A percentile compares a stretch with the other conserved stretches of the same genome.
Evolutionary conservation across 176 grass and related monocot species (phyloP).

Genomic region (Hordeum marinum): DNA sequence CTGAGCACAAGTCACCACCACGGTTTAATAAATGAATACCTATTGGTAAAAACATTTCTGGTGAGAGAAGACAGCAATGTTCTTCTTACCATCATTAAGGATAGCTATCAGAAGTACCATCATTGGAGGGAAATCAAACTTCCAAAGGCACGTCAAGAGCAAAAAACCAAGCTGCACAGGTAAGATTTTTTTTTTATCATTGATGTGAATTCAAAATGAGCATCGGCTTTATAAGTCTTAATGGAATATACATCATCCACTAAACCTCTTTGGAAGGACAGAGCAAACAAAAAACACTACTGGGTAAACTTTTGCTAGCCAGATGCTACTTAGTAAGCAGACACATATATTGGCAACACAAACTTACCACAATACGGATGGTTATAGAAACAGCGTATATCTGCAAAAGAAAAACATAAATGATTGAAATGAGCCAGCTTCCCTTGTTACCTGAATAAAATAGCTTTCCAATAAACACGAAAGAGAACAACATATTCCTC

Average conservation of each 20-base stretch:
- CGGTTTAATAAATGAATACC: neutral
- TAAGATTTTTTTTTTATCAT: neutral
- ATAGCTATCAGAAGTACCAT: slow-evolving; percentile 63
- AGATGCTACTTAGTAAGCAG: neutral
- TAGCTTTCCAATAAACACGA: slow-evolving; percentile 1
- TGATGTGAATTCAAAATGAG: slow-evolving; percentile 9
- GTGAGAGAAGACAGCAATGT: neutral
- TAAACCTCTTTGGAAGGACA: neutral
- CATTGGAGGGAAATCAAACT: slow-evolving; percentile 54
- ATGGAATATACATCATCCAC: neutral
- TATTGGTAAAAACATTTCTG: neutral
- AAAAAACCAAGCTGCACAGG: slow-evolving; percentile 51
- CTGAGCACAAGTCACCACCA: slow-evolving; percentile 18
- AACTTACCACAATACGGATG: slow-evolving; percentile 64
- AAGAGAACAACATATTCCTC: neutral
- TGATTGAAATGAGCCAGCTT: neutral
- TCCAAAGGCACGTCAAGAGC: slow-evolving; percentile 48
- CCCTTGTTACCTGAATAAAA: slow-evolving; percentile 13
- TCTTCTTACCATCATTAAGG: slow-evolving; percentile 59
- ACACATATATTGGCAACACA: slow-evolving; percentile 3
- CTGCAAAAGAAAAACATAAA: slow-evolving; percentile 29
- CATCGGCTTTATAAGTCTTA: neutral
- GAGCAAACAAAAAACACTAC: neutral
- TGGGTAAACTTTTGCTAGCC: neutral
- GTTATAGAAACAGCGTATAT: slow-evolving; percentile 70